phyloP scores from a whole-genome alignment of 2,329 filamentous ascomycete species.

The Dactylellina parvicollis region DNA sequence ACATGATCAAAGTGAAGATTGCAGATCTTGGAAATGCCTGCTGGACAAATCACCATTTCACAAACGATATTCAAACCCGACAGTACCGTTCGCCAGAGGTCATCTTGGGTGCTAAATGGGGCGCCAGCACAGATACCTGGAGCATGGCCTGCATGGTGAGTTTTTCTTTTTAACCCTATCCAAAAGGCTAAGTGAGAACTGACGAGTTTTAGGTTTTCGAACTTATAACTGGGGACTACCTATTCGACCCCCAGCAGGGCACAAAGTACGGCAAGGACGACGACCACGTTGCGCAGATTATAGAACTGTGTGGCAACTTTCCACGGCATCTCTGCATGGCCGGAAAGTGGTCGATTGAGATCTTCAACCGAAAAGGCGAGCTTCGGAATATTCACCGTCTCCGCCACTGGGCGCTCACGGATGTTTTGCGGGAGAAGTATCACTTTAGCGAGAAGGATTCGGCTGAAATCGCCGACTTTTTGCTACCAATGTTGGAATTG shows the following conservation, averaged over 20 bases:
- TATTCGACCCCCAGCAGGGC: constrained; percentile 97
- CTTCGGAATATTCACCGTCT: constrained; percentile 96
- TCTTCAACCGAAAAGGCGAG: constrained; percentile 97
- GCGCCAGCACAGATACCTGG: constrained; percentile 99
- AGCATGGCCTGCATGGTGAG: constrained; percentile 99
- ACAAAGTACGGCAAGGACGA: constrained; percentile 99
- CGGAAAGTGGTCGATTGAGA: constrained; percentile 97
- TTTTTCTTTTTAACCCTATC: constrained; percentile 45
- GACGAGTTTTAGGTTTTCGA: constrained; percentile 80
- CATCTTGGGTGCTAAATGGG: constrained; percentile 96
- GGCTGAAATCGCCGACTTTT: constrained; percentile 80
- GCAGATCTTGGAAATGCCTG: constrained; percentile 97
- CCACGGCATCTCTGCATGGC: constrained; percentile 90
- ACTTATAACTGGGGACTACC: constrained; percentile 95
- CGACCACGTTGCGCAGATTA: constrained; percentile 98
- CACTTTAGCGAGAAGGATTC: constrained; percentile 88
- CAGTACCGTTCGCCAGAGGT: constrained; percentile 98
- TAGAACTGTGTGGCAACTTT: constrained; percentile 92
- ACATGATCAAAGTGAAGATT: constrained; percentile 98
- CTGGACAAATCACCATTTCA: constrained; percentile 99
- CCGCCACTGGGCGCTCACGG: constrained; percentile 92
- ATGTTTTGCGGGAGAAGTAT: constrained; percentile 95
- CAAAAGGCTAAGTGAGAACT: background rate
- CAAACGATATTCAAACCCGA: constrained; percentile 97
- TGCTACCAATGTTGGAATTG: constrained; percentile 90